Conservation (phyloP, 305 asterid species). For the Fraxinus angustifolia region DNA sequence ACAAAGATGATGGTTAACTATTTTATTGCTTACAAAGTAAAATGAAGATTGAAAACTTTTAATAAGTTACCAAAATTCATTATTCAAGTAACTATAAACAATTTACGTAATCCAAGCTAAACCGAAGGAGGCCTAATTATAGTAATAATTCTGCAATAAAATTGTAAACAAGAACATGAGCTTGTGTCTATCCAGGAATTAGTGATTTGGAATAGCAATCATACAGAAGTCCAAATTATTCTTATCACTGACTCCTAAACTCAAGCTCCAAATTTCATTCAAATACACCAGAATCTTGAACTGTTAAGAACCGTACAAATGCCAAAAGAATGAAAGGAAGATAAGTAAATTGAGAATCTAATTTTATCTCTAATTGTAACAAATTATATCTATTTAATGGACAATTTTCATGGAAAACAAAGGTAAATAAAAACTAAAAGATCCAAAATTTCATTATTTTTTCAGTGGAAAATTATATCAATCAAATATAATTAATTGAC, state of each 20-base stretch:
- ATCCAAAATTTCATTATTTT: no score
- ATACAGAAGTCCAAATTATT: neutral
- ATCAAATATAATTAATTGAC: no score
- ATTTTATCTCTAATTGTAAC: no score
- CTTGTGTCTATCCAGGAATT: neutral
- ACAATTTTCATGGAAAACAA: no score
- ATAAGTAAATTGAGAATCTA: neutral
- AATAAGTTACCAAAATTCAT: neutral
- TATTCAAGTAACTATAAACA: neutral
- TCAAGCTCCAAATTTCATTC: neutral
- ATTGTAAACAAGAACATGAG: neutral
- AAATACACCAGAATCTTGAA: neutral
- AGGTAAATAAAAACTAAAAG: no score
- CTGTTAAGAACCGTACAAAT: neutral
- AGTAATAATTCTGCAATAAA: neutral
- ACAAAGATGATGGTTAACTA: neutral
- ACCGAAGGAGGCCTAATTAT: neutral
- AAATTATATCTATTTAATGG: no score
- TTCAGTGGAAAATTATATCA: no score
- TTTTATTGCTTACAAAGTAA: neutral
- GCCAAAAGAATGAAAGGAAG: neutral
- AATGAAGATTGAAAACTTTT: neutral
- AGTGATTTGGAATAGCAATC: neutral
- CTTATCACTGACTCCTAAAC: neutral
- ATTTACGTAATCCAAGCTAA: neutral